These are phyloP conservation scores for Pseudotulostoma volvatum DNA, from an alignment of 495 filamentous ascomycete species.

Conservation along the genomic window DNA sequence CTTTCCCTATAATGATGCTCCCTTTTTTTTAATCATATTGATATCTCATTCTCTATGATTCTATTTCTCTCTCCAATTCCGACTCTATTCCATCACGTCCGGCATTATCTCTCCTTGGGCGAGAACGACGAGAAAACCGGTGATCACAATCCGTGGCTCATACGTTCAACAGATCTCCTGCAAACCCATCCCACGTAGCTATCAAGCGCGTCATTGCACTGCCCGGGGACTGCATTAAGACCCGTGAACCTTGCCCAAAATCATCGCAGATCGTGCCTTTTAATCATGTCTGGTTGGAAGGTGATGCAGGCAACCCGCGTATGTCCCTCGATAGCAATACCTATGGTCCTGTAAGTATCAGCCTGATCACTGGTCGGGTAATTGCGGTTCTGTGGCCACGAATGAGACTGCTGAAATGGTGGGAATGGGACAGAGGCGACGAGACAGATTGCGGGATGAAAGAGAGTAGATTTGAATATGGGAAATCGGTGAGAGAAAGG, in stretches of 20 bases:
- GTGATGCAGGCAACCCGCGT: slow-evolving; percentile 39
- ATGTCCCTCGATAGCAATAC: slow-evolving; percentile 55
- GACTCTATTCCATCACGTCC: too few relatives aligned
- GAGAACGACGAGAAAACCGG: too few relatives aligned
- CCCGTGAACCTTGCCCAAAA: slow-evolving; percentile 43
- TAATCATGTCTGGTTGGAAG: slow-evolving; percentile 69
- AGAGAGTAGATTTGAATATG: slow-evolving; percentile 19
- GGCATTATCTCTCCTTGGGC: too few relatives aligned
- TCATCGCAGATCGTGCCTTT: slow-evolving; percentile 40
- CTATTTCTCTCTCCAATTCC: too few relatives aligned
- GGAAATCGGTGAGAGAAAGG: slow-evolving; percentile 24
- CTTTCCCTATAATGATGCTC: not conserved
- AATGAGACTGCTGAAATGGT: slow-evolving; percentile 28
- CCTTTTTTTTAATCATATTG: not conserved
- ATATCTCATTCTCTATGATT: slow-evolving; percentile 1
- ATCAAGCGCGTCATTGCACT: slow-evolving; percentile 58
- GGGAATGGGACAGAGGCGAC: slow-evolving; percentile 21
- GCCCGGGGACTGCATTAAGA: slow-evolving; percentile 49
- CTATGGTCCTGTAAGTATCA: slow-evolving; percentile 49
- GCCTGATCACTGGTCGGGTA: slow-evolving; percentile 46
- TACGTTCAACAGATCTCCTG: slow-evolving; percentile 58
- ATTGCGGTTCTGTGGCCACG: slow-evolving; percentile 46
- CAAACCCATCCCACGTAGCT: slow-evolving; percentile 37
- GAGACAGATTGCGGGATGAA: slow-evolving; percentile 8
- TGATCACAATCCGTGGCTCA: too few relatives aligned